Evolutionary conservation across 2,329 filamentous ascomycete species (phyloP).

Genomic region (Immersiporthe knoxdaviesiana): DNA sequence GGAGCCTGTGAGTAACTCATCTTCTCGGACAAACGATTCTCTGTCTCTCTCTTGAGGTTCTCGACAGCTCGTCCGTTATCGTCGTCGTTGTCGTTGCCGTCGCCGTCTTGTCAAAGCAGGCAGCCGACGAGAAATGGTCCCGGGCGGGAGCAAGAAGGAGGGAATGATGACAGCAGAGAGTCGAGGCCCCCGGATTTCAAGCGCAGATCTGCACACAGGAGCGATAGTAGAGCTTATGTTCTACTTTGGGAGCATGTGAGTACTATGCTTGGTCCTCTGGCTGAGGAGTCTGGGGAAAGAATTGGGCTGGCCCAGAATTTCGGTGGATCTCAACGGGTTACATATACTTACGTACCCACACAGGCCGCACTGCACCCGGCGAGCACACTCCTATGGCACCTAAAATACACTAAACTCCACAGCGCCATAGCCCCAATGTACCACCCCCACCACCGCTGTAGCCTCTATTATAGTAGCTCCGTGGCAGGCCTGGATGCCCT

Average conservation of each 20-base stretch:
- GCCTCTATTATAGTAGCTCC: background rate
- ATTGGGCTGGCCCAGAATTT: background rate
- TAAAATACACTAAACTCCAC: background rate
- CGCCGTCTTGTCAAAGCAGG: background rate
- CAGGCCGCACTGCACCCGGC: background rate
- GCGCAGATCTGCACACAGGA: background rate
- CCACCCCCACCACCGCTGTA: background rate
- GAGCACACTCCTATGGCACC: background rate
- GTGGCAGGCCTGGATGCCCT: background rate
- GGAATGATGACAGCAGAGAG: background rate
- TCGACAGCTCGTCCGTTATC: background rate
- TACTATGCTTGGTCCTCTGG: background rate
- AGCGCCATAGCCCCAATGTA: background rate
- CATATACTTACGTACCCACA: background rate
- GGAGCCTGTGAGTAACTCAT: constrained; percentile 59
- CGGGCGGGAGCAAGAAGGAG: background rate
- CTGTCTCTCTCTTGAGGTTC: background rate
- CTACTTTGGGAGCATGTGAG: background rate
- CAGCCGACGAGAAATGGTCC: background rate
- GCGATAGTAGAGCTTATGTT: background rate
- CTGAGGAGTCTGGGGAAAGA: background rate
- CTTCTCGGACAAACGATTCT: background rate
- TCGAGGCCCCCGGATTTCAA: background rate
- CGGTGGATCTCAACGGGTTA: background rate
- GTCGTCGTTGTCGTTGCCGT: too few relatives aligned